Evolutionary conservation across 2,329 filamentous ascomycete genomes (phyloP), one percentile per base, ranked within the genome.

Genomic region (Rachicladosporium sp.): DNA sequence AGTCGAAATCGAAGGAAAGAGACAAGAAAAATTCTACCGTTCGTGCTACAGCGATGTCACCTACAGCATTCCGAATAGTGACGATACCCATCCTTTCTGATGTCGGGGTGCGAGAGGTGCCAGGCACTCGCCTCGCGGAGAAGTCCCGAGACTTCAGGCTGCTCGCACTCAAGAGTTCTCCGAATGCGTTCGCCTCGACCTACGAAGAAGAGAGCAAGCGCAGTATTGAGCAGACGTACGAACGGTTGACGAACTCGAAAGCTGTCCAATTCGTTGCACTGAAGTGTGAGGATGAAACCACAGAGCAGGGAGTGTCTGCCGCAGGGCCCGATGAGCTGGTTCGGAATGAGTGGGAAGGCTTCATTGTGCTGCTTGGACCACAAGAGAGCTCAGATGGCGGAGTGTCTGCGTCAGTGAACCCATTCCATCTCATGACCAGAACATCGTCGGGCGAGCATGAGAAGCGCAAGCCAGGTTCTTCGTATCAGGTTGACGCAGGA

Each of bases 101-200:
- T 19, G 3, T 19, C 5, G 15, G 5, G 15, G 15, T 19, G 15
- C 15, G 15, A 19, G 15, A 19, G 15, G 15, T 19, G 15, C 15
- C 15, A 19, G 15, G 15, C 15, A 19, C 15, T 19, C 15, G 15
- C 15, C 34, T 51, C 10, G 51, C 51, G 11, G 23, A 40, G 5
- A 51, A 46, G 36, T 47, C 36, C 27, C 49, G 48, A 29, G 37
- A 43, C 4, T 49, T 58, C 30, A 50, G 56, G 6, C 44, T 59
- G 7, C 31, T 46, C 19, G 49, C 53, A 6, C 40, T 59, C 29
- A 41, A 47, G 36, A 45, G 36, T 27, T 44, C 47, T 29, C 57
- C 55, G 10, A 49, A 53, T 33, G 52, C 49, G 6, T 59, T 57
- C 38, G 52, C 50, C 6, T 53, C 54, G 7, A 52, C 49, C 4